A percentile compares a stretch with the other conserved stretches of the same genome.
Conservation (phyloP, 345 rosid species). For the Lepidium aucheri region DNA sequence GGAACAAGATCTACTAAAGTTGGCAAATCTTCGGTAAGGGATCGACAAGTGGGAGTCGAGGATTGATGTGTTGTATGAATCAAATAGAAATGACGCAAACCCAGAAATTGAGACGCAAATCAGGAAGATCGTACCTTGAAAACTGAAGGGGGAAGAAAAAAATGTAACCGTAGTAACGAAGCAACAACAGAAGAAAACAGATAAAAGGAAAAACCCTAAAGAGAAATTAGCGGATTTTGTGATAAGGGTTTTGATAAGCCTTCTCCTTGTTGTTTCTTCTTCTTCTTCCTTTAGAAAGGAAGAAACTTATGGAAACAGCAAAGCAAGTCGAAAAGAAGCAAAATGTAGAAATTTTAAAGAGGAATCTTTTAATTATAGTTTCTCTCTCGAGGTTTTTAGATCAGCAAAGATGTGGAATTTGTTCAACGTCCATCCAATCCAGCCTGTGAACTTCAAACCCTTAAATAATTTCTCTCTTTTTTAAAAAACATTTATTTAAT, state of each 20-base stretch:
- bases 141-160: neutral
- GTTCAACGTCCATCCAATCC: conserved; percentile 23
- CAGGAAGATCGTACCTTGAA: conserved; percentile 9
- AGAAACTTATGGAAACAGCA: conserved; percentile 6
- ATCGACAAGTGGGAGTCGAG: neutral
- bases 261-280: neutral
- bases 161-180: conserved; percentile 19
- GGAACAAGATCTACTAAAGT: neutral
- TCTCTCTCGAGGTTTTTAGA: neutral
- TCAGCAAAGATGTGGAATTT: conserved; percentile 18
- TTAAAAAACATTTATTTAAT: neutral
- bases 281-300: conserved; percentile 2
- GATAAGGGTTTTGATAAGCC: conserved; percentile 22
- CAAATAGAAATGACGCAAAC: neutral
- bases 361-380: conserved; percentile 2
- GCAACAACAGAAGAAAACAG: neutral
- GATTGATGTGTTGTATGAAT: neutral
- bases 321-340: neutral
- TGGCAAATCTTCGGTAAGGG: neutral
- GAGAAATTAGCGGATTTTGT: neutral
- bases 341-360: neutral
- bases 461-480: neutral
- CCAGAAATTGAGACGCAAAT: conserved; percentile 13
- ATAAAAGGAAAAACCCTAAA: neutral
- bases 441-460: conserved; percentile 26